phyloP scores from a whole-genome alignment of 345 rosid genomes.

The Citrus trifoliata region DNA sequence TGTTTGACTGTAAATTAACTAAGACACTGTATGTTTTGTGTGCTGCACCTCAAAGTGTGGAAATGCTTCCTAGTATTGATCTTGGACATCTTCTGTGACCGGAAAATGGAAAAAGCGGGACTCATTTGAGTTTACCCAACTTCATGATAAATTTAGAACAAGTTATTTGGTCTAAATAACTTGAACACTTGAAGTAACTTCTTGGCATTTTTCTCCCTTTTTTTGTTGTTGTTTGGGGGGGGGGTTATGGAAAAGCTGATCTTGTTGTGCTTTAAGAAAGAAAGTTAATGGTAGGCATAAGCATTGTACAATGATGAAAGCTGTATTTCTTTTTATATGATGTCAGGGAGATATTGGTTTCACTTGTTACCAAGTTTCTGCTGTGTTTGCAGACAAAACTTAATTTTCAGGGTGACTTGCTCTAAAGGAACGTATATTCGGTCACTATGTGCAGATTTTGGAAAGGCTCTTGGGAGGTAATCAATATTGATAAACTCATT shows the following conservation, averaged over 20 bases:
- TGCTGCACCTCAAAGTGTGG: not conserved
- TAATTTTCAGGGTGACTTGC: constrained; percentile 78
- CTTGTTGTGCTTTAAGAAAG: not conserved
- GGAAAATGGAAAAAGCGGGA: not conserved
- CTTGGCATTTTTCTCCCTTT: no score
- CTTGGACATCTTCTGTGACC: not conserved
- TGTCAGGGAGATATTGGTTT: not conserved
- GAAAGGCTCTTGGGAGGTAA: constrained; percentile 89
- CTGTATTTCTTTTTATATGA: not conserved
- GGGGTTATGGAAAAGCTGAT: not conserved
- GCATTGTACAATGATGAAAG: not conserved
- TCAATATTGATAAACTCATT: not conserved
- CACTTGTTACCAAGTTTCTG: not conserved
- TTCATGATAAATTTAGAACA: not conserved
- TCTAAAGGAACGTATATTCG: constrained; percentile 95
- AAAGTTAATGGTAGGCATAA: not conserved
- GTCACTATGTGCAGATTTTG: constrained; percentile 90
- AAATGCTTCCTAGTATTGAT: not conserved
- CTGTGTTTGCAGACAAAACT: constrained; percentile 68
- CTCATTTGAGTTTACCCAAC: not conserved
- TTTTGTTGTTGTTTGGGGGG: no score
- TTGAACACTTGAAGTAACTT: no score
- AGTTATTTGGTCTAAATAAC: not conserved
- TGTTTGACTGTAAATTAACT: not conserved
- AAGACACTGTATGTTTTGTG: not conserved